These are phyloP conservation scores for Phytophthora pluvialis DNA, from an alignment of 352 stramenopile genomes.

Conservation along the genomic window DNA sequence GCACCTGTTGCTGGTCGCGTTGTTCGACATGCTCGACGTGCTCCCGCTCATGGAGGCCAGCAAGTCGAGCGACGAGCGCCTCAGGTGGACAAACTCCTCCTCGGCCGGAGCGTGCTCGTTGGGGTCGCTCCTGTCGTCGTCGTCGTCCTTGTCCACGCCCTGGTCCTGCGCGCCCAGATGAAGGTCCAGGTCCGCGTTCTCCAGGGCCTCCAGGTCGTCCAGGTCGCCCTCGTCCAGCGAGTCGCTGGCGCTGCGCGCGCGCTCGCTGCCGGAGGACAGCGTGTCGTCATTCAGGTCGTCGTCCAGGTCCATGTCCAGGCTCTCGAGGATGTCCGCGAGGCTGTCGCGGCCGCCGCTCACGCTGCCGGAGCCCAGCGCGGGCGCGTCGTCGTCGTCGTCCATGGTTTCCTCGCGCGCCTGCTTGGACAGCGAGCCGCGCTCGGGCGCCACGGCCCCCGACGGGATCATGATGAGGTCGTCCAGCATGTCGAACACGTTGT, in stretches of 20 bases:
- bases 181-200: conserved; percentile 40
- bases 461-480: conserved; percentile 89
- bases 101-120: conserved; percentile 70
- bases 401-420: conserved; percentile 49
- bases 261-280: conserved; percentile 39
- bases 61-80: conserved; percentile 77
- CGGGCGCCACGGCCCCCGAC: conserved; percentile 51
- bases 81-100: conserved; percentile 67
- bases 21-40: conserved; percentile 63
- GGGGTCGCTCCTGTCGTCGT: conserved; percentile 51
- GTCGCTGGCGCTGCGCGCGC: conserved; percentile 43
- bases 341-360: conserved; percentile 60
- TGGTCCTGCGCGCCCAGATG: conserved; percentile 33
- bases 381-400: conserved; percentile 32
- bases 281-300: conserved; percentile 69
- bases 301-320: conserved; percentile 85
- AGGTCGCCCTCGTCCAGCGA: conserved; percentile 73
- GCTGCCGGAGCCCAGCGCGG: conserved; percentile 38
- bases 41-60: conserved; percentile 70
- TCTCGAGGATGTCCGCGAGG: conserved; percentile 85
- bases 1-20: conserved; percentile 69
- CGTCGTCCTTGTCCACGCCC: conserved; percentile 19
- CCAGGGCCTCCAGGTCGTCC: conserved; percentile 47
- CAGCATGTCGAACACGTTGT: conserved; percentile 90
- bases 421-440: conserved; percentile 74